phyloP scores from a whole-genome alignment of 352 stramenopile genomes.

The Phytophthora uliginosa region DNA sequence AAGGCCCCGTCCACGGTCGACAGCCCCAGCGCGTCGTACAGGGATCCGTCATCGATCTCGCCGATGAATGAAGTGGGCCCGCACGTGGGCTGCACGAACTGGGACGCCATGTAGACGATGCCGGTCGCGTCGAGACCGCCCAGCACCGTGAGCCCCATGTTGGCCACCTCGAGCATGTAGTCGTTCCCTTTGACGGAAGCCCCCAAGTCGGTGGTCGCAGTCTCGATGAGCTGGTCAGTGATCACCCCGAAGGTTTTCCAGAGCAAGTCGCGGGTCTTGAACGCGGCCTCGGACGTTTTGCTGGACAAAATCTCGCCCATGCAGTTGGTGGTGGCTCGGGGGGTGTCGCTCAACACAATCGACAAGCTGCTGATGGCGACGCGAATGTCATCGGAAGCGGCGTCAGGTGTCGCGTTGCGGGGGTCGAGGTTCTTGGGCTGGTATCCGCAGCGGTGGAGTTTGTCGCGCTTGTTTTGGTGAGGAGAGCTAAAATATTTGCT shows the following conservation, averaged over 20 bases:
- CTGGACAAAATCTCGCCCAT: conserved; percentile 19
- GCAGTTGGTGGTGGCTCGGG: conserved; percentile 22
- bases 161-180: conserved; percentile 40
- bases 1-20: conserved; percentile 26
- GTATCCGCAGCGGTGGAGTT: conserved; percentile 20
- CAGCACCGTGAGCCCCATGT: conserved; percentile 40
- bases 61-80: conserved; percentile 9
- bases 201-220: conserved; percentile 12
- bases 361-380: conserved; percentile 13
- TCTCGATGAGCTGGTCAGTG: conserved; percentile 24
- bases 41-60: conserved; percentile 30
- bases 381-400: conserved; percentile 20
- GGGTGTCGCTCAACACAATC: conserved; percentile 21
- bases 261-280: conserved; percentile 22
- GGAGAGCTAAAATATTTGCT: conserved; percentile 10
- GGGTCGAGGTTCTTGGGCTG: conserved; percentile 32
- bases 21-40: conserved; percentile 23
- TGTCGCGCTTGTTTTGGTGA: conserved; percentile 4
- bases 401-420: conserved; percentile 19
- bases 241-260: conserved; percentile 24
- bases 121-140: conserved; percentile 38
- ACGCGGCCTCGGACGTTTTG: conserved; percentile 14
- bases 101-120: conserved; percentile 33
- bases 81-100: conserved; percentile 41
- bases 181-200: conserved; percentile 5